Conservation (phyloP, 257 asterid species). For the Phtheirospermum japonicum region DNA sequence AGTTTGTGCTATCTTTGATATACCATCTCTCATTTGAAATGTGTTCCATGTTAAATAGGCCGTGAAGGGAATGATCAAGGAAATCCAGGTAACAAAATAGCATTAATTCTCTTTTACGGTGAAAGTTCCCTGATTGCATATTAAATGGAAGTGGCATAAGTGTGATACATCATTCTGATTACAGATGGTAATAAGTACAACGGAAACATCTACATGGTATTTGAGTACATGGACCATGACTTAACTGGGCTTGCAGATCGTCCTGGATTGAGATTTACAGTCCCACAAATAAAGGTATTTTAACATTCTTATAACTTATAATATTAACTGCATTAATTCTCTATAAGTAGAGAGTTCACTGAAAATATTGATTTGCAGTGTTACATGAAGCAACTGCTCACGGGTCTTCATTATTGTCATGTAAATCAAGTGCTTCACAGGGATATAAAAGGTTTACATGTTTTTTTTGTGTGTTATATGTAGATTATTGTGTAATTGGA, state of each 20-base stretch:
- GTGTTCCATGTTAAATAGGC: slow-evolving; percentile 47
- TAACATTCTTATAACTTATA: slow-evolving; percentile 24
- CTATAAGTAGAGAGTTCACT: slow-evolving; percentile 29
- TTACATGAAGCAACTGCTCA: slow-evolving; percentile 92
- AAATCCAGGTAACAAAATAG: slow-evolving; percentile 52
- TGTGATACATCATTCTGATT: slow-evolving; percentile 24
- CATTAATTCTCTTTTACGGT: slow-evolving; percentile 18
- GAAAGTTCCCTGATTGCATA: slow-evolving; percentile 14
- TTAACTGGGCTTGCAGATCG: slow-evolving; percentile 96
- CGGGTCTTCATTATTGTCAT: slow-evolving; percentile 95
- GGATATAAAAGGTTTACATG: slow-evolving; percentile 77
- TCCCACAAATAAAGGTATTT: slow-evolving; percentile 89
- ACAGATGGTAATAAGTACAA: slow-evolving; percentile 79
- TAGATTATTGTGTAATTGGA: slow-evolving; percentile 13
- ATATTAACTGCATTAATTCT: slow-evolving; percentile 22
- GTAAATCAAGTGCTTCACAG: slow-evolving; percentile 95
- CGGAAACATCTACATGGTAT: slow-evolving; percentile 94
- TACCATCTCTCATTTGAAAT: slow-evolving; percentile 18
- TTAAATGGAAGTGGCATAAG: slow-evolving; percentile 22
- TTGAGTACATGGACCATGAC: slow-evolving; percentile 98
- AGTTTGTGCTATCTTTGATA: slow-evolving; percentile 19
- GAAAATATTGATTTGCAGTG: slow-evolving; percentile 51
- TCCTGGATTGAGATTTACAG: slow-evolving; percentile 88
- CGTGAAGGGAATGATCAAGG: slow-evolving; percentile 66
- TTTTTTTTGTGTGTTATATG: slow-evolving; percentile 22